phyloP scores from a whole-genome alignment of 2,329 filamentous ascomycete species.

The Stachybotrys elegans region DNA sequence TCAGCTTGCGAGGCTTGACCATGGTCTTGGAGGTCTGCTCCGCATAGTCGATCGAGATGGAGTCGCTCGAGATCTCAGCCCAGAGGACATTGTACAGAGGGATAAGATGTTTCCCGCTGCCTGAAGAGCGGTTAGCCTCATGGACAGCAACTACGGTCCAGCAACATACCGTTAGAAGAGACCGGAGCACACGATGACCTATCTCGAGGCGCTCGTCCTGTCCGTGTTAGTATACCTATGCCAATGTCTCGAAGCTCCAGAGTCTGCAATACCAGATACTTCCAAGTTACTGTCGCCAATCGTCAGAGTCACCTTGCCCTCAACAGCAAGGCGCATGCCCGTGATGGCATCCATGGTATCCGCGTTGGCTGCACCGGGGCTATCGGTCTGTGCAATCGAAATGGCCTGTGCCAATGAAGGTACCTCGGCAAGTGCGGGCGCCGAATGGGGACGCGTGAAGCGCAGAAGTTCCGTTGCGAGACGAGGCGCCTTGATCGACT shows the following conservation, averaged over 20 bases:
- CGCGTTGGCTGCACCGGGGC: too few relatives aligned
- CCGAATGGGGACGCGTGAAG: too few relatives aligned
- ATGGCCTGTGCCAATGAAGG: too few relatives aligned
- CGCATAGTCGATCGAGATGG: conserved; percentile 70
- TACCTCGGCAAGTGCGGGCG: too few relatives aligned
- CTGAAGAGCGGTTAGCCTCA: conserved; percentile 10
- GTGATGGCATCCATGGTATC: conserved; percentile 14
- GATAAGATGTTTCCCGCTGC: conserved; percentile 38
- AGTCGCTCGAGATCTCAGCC: conserved; percentile 59
- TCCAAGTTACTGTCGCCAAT: conserved; percentile 24
- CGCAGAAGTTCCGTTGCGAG: too few relatives aligned
- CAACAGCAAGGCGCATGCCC: conserved; percentile 23
- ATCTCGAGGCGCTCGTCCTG: background rate
- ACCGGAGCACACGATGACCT: background rate
- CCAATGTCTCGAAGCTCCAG: too few relatives aligned
- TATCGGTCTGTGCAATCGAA: too few relatives aligned
- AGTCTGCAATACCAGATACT: conserved; percentile 31
- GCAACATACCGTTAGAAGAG: background rate
- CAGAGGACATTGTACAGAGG: conserved; percentile 82
- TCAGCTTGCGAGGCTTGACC: conserved; percentile 56
- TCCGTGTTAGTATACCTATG: background rate
- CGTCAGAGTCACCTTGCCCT: conserved; percentile 24
- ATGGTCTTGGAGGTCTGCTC: conserved; percentile 51
- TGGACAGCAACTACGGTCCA: conserved; percentile 6
- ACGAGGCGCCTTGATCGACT: too few relatives aligned